These are phyloP conservation scores for Hydnomerulius pinastri DNA, from an alignment of 768 basidiomycete species.

Conservation along the genomic window DNA sequence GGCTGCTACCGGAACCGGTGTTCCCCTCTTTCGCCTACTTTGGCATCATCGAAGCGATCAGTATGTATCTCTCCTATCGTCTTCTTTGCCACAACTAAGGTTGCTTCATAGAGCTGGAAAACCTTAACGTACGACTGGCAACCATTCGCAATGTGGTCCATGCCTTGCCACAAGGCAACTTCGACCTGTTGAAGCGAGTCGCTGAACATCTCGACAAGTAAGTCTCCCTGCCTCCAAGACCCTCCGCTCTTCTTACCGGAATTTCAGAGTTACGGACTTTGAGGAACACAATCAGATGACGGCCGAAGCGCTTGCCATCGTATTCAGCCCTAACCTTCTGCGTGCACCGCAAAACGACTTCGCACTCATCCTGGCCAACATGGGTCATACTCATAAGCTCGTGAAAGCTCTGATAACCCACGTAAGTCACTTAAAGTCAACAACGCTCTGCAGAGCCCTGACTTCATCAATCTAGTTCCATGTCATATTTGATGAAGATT, in stretches of 20 bases:
- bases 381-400: slow-evolving; percentile 76
- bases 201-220: slow-evolving; percentile 83
- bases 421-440: slow-evolving; percentile 44
- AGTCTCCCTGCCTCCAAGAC: slow-evolving; percentile 15
- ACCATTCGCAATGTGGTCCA: slow-evolving; percentile 70
- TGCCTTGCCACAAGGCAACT: slow-evolving; percentile 68
- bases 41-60: slow-evolving; percentile 68
- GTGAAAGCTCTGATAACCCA: slow-evolving; percentile 76
- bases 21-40: slow-evolving; percentile 72
- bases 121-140: slow-evolving; percentile 64
- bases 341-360: slow-evolving; percentile 81
- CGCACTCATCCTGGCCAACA: slow-evolving; percentile 74
- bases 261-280: slow-evolving; percentile 75
- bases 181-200: slow-evolving; percentile 77
- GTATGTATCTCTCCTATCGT: slow-evolving; percentile 43
- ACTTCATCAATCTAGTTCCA: slow-evolving; percentile 46
- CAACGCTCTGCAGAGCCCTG: background rate
- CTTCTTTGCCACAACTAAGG: slow-evolving; percentile 4
- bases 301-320: slow-evolving; percentile 79
- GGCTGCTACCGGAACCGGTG: slow-evolving; percentile 76
- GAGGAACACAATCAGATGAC: slow-evolving; percentile 93
- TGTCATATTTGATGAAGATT: slow-evolving; percentile 75
- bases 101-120: slow-evolving; percentile 60
- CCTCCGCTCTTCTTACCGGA: background rate
- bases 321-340: slow-evolving; percentile 80